Evolutionary conservation across 1,284 basidiomycete species (phyloP).

Genomic region (Trametes hirsuta): DNA sequence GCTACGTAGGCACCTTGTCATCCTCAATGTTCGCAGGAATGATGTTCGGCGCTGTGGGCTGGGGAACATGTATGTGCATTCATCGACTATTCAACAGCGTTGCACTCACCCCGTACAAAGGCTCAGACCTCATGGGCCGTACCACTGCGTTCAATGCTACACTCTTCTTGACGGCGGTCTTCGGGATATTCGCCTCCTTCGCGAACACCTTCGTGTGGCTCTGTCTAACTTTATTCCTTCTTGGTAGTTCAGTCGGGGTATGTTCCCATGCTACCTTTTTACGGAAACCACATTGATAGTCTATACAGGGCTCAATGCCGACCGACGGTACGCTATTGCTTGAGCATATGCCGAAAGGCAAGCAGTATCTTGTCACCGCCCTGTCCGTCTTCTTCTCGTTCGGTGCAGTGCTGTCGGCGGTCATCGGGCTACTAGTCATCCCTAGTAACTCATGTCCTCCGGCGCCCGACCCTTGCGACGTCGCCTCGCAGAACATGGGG

Average conservation of each 20-base stretch:
- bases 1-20: constrained; percentile 74
- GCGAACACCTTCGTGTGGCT: constrained; percentile 74
- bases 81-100: neutral
- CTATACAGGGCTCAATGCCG: constrained; percentile 85
- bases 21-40: constrained; percentile 90
- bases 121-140: constrained; percentile 84
- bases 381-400: constrained; percentile 96
- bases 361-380: constrained; percentile 92
- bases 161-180: constrained; percentile 86
- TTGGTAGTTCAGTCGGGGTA: constrained; percentile 92
- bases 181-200: constrained; percentile 84
- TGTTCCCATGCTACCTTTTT: constrained; percentile 30
- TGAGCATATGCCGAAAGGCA: constrained; percentile 91
- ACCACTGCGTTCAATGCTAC: constrained; percentile 92
- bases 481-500: constrained; percentile 73
- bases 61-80: constrained; percentile 77
- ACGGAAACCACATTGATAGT: constrained; percentile 9
- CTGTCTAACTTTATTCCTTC: constrained; percentile 81
- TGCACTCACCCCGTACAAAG: constrained; percentile 20
- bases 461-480: constrained; percentile 56
- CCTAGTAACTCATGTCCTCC: constrained; percentile 76
- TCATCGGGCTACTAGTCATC: constrained; percentile 78
- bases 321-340: constrained; percentile 94
- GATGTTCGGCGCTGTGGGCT: constrained; percentile 94
- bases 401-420: constrained; percentile 83